Base-by-base conservation (phyloP, 2,329 filamentous ascomycete genomes). In the Escovopsis sp. region DNA sequence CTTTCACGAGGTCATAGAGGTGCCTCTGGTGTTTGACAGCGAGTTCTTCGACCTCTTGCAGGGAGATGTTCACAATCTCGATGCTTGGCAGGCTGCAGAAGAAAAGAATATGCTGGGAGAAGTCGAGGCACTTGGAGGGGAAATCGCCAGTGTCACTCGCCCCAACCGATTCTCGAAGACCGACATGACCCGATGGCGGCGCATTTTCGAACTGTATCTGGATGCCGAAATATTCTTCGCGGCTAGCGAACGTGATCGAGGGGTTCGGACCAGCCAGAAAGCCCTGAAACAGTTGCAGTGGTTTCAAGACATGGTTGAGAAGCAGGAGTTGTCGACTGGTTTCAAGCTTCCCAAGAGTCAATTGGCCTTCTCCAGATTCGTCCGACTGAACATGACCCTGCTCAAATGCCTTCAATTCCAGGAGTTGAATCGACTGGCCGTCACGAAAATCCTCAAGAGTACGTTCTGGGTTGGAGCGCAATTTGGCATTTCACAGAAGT, bases 381-480 rank as follows among this genome's bases (percentile, higher is more conserved):
- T 89, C 46, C 64, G 70, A 38, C 69, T 93, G 51, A 94, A 94
- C 55, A 66, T 74, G 20, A 71, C 75, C 40, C 70, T 94, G n/a
- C 67, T 93, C n/a, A 79, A 79, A 46, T 81, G 82, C 40, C 68
- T 94, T 48, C 79, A 80, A 45, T 94, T 93, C 51, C 84, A 88
- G 53, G 85, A 91, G 55, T 78, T 93, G 48, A 93, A 94, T 53
- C 74, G 76, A 48, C 72, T 72, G 27, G 86, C 86, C 1, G 76
- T 91, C 52, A 67, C 66, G 30, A 94, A 94, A 59, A 94, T 94
- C 40, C 62, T 94, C 41, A 94, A 94, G 59, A 94, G 80, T 82
- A 57, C 47, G 72, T 25, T 15, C 9, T 7, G 8, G 27, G 3
- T 11, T 7, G 30, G 20, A 20, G 20, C 20, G 4, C 20, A 20